A percentile compares a stretch with the other conserved stretches of the same genome.
Evolutionary conservation across 2,329 filamentous ascomycete genomes (phyloP).

Genomic region (Aspergillus melleus): DNA sequence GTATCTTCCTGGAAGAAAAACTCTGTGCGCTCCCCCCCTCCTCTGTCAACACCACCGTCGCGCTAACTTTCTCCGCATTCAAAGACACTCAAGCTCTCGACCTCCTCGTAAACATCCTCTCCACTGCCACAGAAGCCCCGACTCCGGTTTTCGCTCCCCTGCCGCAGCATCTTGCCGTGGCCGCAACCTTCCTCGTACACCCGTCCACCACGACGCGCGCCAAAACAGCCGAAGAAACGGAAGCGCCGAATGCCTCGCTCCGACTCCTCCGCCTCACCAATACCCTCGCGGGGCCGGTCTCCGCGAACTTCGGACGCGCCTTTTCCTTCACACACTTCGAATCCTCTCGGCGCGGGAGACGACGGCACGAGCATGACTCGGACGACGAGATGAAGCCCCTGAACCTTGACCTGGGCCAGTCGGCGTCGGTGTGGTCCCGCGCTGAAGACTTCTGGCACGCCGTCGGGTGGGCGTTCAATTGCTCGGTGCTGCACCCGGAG

Average conservation of each 20-base stretch:
- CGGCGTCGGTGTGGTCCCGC: constrained; percentile 69
- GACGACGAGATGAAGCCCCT: constrained; percentile 56
- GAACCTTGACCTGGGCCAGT: constrained; percentile 60
- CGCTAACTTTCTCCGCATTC: constrained; percentile 11
- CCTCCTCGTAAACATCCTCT: constrained; percentile 55
- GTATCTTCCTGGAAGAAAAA: constrained; percentile 73
- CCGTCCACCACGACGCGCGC: constrained; percentile 75
- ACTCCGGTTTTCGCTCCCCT: constrained; percentile 65
- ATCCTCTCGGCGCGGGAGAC: constrained; percentile 32
- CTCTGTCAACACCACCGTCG: neutral
- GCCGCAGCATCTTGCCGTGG: constrained; percentile 70
- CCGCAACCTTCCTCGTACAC: constrained; percentile 80
- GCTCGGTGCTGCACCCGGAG: constrained; percentile 68
- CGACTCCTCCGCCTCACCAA: constrained; percentile 69
- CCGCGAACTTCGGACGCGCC: constrained; percentile 67
- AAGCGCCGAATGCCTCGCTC: constrained; percentile 67
- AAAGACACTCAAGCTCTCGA: constrained; percentile 62
- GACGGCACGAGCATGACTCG: constrained; percentile 25
- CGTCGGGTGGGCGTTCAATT: constrained; percentile 91
- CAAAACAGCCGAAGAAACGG: constrained; percentile 58
- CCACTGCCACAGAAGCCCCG: constrained; percentile 34
- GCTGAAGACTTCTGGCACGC: constrained; percentile 87
- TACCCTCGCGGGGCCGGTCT: constrained; percentile 65
- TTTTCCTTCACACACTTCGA: constrained; percentile 63
- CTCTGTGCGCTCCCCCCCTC: constrained; percentile 55